These are phyloP conservation scores for Penicillium sp. DNA, from an alignment of 2,329 filamentous ascomycete genomes.

Conservation along the genomic window DNA sequence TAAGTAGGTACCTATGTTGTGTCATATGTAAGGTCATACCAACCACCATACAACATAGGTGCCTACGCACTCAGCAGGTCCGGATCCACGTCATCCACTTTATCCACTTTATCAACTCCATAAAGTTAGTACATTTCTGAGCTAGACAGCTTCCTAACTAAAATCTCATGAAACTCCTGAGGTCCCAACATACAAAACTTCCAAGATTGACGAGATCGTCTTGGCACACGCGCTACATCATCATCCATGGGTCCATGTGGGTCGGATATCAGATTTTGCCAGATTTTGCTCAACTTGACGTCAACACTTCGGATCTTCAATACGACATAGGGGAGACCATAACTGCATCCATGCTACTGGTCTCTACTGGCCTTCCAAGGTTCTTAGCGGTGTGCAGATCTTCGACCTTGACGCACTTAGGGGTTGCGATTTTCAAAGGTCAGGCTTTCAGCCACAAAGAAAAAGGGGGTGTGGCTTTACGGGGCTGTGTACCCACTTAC, in stretches of 20 bases:
- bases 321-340: background rate
- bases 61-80: background rate
- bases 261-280: slow-evolving; percentile 8
- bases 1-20: background rate
- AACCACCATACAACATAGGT: background rate
- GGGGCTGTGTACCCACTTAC: slow-evolving; percentile 5
- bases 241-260: slow-evolving; percentile 7
- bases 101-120: background rate
- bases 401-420: background rate
- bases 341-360: background rate
- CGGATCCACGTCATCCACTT: background rate
- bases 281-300: slow-evolving; percentile 15
- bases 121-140: slow-evolving; percentile 9
- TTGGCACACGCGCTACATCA: slow-evolving; percentile 17
- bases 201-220: slow-evolving; percentile 2
- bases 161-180: background rate
- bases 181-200: slow-evolving; percentile 17
- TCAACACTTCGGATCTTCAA: slow-evolving; percentile 5
- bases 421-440: background rate
- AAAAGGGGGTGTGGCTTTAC: slow-evolving; percentile 1
- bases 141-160: slow-evolving; percentile 4
- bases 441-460: background rate
- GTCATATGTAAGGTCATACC: background rate
- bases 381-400: background rate
- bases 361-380: no score